These are phyloP conservation scores for Tolypocladium ovalisporum DNA, from an alignment of 2,329 filamentous ascomycete species.

Conservation along the genomic window DNA sequence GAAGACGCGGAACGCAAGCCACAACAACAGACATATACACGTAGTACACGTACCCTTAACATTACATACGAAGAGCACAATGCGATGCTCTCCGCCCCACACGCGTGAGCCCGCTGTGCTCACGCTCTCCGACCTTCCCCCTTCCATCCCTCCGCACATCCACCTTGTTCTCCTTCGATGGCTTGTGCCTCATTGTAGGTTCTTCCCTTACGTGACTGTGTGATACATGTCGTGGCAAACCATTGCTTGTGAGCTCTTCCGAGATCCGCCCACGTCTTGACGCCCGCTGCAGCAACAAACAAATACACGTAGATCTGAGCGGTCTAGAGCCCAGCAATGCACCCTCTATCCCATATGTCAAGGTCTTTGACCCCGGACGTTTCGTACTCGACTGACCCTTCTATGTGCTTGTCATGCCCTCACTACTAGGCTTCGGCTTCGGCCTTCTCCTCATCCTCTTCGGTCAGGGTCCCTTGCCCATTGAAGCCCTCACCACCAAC, in stretches of 20 bases:
- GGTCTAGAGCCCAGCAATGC: not conserved
- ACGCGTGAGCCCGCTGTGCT: not conserved
- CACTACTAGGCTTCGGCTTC: slow-evolving; percentile 1
- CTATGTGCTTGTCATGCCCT: not conserved
- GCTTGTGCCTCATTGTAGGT: not conserved
- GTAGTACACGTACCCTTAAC: not conserved
- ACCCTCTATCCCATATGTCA: not conserved
- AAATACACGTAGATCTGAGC: not conserved
- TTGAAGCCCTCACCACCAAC: slow-evolving; percentile 33
- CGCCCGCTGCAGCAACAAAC: slow-evolving; percentile 1
- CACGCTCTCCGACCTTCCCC: not conserved
- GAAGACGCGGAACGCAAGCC: not conserved
- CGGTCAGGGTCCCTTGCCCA: slow-evolving; percentile 36
- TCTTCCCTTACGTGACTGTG: not conserved
- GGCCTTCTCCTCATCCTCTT: slow-evolving; percentile 35
- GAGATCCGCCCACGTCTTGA: not conserved
- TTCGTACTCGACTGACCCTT: not conserved
- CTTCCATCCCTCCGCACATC: not conserved
- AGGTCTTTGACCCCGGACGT: not conserved
- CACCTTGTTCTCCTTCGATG: not conserved
- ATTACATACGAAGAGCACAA: not conserved
- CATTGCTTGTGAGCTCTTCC: not conserved
- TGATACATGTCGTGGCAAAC: slow-evolving; percentile 1
- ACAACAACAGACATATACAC: not conserved
- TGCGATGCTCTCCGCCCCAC: not conserved